These are phyloP conservation scores for Corchorus olitorius DNA, from an alignment of 345 rosid species.

Conservation along the genomic window DNA sequence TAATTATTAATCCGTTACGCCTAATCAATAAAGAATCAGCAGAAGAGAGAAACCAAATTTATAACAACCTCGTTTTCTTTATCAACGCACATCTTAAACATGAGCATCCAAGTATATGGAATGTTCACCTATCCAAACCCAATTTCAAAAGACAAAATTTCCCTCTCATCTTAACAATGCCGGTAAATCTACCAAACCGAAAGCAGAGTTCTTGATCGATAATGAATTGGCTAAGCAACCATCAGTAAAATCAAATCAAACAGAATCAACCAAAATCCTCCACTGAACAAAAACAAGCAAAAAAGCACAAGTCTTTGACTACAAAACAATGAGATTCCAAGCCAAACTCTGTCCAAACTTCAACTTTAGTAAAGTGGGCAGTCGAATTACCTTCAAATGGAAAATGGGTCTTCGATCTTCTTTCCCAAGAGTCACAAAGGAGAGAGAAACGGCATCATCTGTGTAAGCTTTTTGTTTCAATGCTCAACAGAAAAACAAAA, in stretches of 20 bases:
- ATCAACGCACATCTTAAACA: background rate
- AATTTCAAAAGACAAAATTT: constrained; percentile 6
- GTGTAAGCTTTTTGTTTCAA: background rate
- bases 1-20: constrained; percentile 13
- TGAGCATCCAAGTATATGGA: background rate
- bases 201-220: background rate
- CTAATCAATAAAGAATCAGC: constrained; percentile 2
- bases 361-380: constrained; percentile 19
- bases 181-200: background rate
- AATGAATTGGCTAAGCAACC: constrained; percentile 1
- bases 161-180: constrained; percentile 2
- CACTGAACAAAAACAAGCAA: background rate
- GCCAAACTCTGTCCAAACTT: constrained; percentile 11
- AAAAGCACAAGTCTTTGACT: background rate
- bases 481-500: background rate
- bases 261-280: background rate
- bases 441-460: background rate
- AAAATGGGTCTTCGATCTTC: constrained; percentile 32
- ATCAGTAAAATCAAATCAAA: background rate
- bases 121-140: background rate
- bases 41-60: constrained; percentile 20
- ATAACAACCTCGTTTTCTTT: background rate
- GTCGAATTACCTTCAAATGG: constrained; percentile 20
- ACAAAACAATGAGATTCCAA: background rate
- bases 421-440: background rate